Evolutionary conservation across 2,329 filamentous ascomycete species (phyloP), one percentile per base, ranked within the genome.

Genomic region (Periconia sp.): DNA sequence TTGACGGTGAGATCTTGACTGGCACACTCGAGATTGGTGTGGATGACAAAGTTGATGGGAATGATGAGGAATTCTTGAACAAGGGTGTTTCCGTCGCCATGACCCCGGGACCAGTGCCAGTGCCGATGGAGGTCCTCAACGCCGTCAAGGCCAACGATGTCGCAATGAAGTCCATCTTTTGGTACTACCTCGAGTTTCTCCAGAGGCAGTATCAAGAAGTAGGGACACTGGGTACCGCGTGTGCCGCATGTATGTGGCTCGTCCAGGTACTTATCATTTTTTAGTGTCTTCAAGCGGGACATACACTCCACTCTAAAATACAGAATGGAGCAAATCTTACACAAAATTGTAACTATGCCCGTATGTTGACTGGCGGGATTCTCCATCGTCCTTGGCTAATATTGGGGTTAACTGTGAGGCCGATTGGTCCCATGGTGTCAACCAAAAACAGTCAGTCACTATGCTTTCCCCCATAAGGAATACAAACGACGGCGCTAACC

Each of bases 161-260:
- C 45, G n/a, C 31, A 40, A 47, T 17, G 45, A 47, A 47, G 20
- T 47, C 45, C 45, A 47, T 47, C 19, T n/a, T 18, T 41, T 41
- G 14, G 11, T 41, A 3, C 37, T 3, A 41, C 14, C 17, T 18
- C 17, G 3, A 41, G 17, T 41, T 41, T 41, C 37, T 10, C 3
- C 14, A 10, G 17, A 15, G 14, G 17, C 14, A 41, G 14, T 10
- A 10, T 6, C 14, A 6, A 15, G 6, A 15, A 15, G 14, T 41
- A 15, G 10, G 11, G 14, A 15, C 37, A 41, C 37, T 15, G 5
- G 17, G 17, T 41, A 41, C 37, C 17, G 37, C 37, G 17, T 41
- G 37, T 18, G 37, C 37, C 3, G 8, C 23, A 27, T 27, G 23
- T 8, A 27, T 27, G 23, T 27, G 23, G 23, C 23, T 3, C 23